Evolutionary conservation across 192 early-diverging fungal genomes (phyloP), one percentile per base, ranked within the genome.

Genomic region (Backusella liffmaniae): DNA sequence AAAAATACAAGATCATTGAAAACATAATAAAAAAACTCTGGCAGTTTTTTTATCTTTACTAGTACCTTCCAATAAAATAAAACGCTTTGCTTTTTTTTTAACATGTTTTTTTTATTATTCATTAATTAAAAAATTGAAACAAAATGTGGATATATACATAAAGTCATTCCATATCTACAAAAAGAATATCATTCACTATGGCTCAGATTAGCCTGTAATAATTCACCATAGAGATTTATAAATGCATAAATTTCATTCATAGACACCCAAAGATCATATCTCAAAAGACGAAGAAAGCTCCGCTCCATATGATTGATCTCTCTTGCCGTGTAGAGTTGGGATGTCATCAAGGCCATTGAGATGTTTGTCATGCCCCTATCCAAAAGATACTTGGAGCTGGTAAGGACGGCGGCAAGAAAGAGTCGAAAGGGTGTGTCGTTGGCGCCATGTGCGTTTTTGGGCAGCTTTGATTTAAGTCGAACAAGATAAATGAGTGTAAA

Each of bases 381-480:
- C 13, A 73, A 79, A 37, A 85, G 56, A 84, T 87, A 91, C 83
- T 92, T 92, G 74, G 86, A 86, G 4, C 88, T 88, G 5, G 90
- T 81, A 70, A 92, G 77, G 53, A 92, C 75, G 5, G 91, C 84
- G 0, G 88, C 87, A 67, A 92, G 71, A 66, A 92, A 90, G n/a
- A 92, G 88, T 66, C 88, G 81, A 76, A 90, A 90, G 5, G 91
- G 91, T 4, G 91, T 91, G 70, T 90, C 91, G 13, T 79, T 77
- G 59, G 85, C 86, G 1, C 89, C 90, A 30, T 85, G 84, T 32
- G 91, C 91, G 32, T 83, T 82, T 62, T 73, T 75, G 6, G 89
- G 88, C 72, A 92, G 70, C 26, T 79, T 77, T 30, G 76, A 82
- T 71, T 90, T 86, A 26, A 92, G 82, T 68, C 90, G 80, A 36